These are phyloP conservation scores for Thraustochytrium sp. DNA, from an alignment of 352 stramenopile genomes.

Conservation along the genomic window DNA sequence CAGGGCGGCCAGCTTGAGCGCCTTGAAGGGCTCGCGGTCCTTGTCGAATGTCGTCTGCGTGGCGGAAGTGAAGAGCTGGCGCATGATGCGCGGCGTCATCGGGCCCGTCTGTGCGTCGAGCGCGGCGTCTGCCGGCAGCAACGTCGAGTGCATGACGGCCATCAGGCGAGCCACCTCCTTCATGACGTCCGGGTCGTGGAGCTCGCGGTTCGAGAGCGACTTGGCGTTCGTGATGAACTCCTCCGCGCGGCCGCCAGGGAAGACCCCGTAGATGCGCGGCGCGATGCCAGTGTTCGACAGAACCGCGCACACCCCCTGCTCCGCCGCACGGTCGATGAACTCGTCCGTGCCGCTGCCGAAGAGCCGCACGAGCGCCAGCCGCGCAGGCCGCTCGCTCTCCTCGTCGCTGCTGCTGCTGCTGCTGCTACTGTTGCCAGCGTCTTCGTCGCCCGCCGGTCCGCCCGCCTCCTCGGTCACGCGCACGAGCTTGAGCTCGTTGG, in stretches of 20 bases:
- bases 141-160: background rate
- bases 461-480: background rate
- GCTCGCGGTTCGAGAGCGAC: background rate
- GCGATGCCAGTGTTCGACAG: slow-evolving; percentile 12
- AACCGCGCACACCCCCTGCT: background rate
- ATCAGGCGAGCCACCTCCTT: background rate
- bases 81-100: slow-evolving; percentile 9
- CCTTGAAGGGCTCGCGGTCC: background rate
- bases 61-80: background rate
- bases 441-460: background rate
- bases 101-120: background rate
- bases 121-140: background rate
- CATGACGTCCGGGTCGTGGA: slow-evolving; percentile 1
- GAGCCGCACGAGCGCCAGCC: slow-evolving; percentile 17
- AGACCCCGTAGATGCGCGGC: slow-evolving; percentile 11
- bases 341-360: slow-evolving; percentile 28
- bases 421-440: background rate
- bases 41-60: background rate
- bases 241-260: slow-evolving; percentile 15
- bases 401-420: background rate
- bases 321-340: slow-evolving; percentile 22
- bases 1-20: slow-evolving; percentile 9
- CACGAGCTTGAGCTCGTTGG: slow-evolving; percentile 27
- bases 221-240: slow-evolving; percentile 19
- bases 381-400: background rate